Percentiles rank a stretch among this genome's conserved stretches.
Evolutionary conservation across 805 yeast species (phyloP).

Genomic region (Barnettozyma populi): DNA sequence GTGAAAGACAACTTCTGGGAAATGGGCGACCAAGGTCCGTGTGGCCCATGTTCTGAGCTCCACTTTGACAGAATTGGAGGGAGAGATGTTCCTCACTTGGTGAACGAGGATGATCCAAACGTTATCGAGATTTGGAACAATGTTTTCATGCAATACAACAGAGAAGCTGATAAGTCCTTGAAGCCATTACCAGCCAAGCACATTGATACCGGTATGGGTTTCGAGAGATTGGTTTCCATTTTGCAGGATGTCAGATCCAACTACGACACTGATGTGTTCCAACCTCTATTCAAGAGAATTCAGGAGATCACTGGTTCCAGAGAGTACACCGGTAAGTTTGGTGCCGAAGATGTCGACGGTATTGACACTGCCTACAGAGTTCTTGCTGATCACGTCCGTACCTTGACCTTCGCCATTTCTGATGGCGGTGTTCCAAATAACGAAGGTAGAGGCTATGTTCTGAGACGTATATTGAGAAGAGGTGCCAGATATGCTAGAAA

Average conservation of each 20-base stretch:
- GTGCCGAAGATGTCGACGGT: slow-evolving; percentile 88
- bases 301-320: slow-evolving; percentile 92
- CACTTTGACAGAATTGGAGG: slow-evolving; percentile 99
- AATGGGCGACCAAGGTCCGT: slow-evolving; percentile 99
- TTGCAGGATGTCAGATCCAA: slow-evolving; percentile 88
- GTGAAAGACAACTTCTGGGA: slow-evolving; percentile 97
- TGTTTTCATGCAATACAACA: slow-evolving; percentile 94
- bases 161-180: slow-evolving; percentile 82
- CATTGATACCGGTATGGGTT: slow-evolving; percentile 98
- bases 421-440: slow-evolving; percentile 99
- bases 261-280: slow-evolving; percentile 96
- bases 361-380: slow-evolving; percentile 98
- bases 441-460: slow-evolving; percentile 97
- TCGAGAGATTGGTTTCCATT: slow-evolving; percentile 92
- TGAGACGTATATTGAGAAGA: slow-evolving; percentile 95
- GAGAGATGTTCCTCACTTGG: slow-evolving; percentile 86
- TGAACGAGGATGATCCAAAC: slow-evolving; percentile 96
- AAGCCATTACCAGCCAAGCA: slow-evolving; percentile 89
- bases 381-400: slow-evolving; percentile 96
- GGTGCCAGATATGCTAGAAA: slow-evolving; percentile 97
- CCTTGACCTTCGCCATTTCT: slow-evolving; percentile 90
- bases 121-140: slow-evolving; percentile 97
- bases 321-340: slow-evolving; percentile 88
- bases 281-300: slow-evolving; percentile 79
- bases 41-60: slow-evolving; percentile 98